Percentiles rank a stretch among this genome's conserved stretches.
phyloP scores from a whole-genome alignment of 495 filamentous ascomycete species.

The Choiromyces venosus region DNA sequence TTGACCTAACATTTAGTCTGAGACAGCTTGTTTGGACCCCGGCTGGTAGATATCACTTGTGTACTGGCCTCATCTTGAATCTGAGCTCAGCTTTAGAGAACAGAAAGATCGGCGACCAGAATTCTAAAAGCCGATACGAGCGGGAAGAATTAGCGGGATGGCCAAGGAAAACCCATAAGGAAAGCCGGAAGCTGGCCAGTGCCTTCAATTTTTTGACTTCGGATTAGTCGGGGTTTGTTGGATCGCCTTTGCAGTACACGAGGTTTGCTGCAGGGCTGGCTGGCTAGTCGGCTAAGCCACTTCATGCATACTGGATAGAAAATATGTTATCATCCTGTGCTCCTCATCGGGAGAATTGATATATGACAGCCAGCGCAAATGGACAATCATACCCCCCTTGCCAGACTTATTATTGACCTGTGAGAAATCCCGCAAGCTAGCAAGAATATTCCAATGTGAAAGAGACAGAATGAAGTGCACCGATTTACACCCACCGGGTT shows the following conservation, averaged over 20 bases:
- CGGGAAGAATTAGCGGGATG: not conserved
- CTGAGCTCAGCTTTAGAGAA: not conserved
- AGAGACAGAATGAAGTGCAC: not conserved
- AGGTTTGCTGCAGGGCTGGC: too few species aligned
- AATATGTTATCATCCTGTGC: not conserved
- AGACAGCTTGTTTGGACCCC: not conserved
- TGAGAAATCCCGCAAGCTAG: not conserved
- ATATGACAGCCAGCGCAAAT: not conserved
- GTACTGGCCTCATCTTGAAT: not conserved
- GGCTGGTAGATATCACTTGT: not conserved
- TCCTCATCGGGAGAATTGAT: not conserved
- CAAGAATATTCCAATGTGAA: not conserved
- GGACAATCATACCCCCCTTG: not conserved
- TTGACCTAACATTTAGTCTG: not conserved
- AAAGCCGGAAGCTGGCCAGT: not conserved
- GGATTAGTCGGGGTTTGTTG: not conserved
- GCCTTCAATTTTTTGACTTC: not conserved
- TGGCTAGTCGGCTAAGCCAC: not conserved
- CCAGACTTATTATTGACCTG: not conserved
- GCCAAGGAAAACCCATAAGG: not conserved
- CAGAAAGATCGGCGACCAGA: not conserved
- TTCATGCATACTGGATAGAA: not conserved
- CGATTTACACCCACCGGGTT: not conserved
- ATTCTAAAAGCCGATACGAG: not conserved
- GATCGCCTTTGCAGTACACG: not conserved